Evolutionary conservation across 805 yeast genomes (phyloP).

Genomic region (Candida xiaguanensis): DNA sequence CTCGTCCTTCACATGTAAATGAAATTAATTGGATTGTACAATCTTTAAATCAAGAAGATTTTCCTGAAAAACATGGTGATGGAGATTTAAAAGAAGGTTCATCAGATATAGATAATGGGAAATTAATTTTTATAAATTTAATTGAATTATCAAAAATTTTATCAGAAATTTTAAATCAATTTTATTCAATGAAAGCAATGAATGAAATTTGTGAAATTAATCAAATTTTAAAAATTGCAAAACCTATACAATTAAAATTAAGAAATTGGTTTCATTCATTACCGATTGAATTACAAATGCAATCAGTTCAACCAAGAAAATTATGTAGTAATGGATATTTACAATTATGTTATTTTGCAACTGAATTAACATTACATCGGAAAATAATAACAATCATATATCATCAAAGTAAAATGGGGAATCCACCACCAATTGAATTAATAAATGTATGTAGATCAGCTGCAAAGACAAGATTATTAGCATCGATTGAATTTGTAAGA

Average conservation of each 20-base stretch:
- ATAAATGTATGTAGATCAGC: constrained; percentile 73
- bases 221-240: constrained; percentile 69
- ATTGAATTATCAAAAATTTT: constrained; percentile 65
- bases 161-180: constrained; percentile 66
- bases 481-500: constrained; percentile 76
- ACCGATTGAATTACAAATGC: constrained; percentile 64
- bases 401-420: constrained; percentile 30
- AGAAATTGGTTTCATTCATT: constrained; percentile 76
- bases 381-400: constrained; percentile 59
- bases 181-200: constrained; percentile 70
- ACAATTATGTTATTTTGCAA: constrained; percentile 82
- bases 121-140: constrained; percentile 61
- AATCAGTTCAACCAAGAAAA: constrained; percentile 53
- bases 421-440: constrained; percentile 33
- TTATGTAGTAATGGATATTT: constrained; percentile 73
- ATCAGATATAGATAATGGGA: constrained; percentile 69
- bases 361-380: constrained; percentile 83
- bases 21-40: constrained; percentile 79
- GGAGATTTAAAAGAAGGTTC: constrained; percentile 54
- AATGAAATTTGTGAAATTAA: constrained; percentile 55
- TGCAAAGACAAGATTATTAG: constrained; percentile 75
- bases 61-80: constrained; percentile 65
- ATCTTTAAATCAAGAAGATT: constrained; percentile 67
- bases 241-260: constrained; percentile 70
- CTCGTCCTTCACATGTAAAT: constrained; percentile 78